These are phyloP conservation scores for Backusella circina DNA, from an alignment of 192 early-diverging fungal genomes.

Conservation along the genomic window DNA sequence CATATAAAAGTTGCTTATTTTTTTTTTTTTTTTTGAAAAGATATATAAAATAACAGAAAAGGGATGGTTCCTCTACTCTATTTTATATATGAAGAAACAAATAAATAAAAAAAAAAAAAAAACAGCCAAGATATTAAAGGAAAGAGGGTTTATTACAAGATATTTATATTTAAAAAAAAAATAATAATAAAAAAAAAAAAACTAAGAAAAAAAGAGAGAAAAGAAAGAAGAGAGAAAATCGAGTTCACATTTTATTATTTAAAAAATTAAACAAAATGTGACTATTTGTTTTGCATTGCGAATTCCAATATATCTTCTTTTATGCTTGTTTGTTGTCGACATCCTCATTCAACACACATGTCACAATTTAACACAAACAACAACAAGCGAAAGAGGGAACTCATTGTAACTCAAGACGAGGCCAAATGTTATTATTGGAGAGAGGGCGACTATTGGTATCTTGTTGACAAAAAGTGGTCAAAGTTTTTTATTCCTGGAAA, in stretches of 20 bases:
- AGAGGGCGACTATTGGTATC: constrained; percentile 43
- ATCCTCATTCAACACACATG: not conserved
- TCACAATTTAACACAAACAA: not conserved
- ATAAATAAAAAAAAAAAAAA: not conserved
- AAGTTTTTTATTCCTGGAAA: too few relatives aligned
- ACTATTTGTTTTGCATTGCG: constrained; percentile 8
- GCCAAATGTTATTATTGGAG: not conserved
- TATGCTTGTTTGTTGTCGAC: not conserved
- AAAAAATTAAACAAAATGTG: constrained; percentile 1
- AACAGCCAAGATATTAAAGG: not conserved
- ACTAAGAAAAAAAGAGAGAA: not conserved
- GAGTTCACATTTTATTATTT: too few relatives aligned
- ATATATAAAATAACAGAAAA: not conserved
- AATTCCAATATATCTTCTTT: not conserved
- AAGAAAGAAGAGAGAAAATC: not conserved
- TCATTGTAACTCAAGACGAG: not conserved
- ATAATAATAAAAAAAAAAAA: not conserved
- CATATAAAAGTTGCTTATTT: not conserved
- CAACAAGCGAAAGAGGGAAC: not conserved
- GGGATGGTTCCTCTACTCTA: not conserved
- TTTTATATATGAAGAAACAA: not conserved
- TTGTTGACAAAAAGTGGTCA: constrained; percentile 45
- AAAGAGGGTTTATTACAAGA: not conserved
- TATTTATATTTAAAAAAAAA: not conserved
- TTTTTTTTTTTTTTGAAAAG: too few relatives aligned